phyloP scores from a whole-genome alignment of 306 rosid genomes.

The Dalbergia cochinchinensis region DNA sequence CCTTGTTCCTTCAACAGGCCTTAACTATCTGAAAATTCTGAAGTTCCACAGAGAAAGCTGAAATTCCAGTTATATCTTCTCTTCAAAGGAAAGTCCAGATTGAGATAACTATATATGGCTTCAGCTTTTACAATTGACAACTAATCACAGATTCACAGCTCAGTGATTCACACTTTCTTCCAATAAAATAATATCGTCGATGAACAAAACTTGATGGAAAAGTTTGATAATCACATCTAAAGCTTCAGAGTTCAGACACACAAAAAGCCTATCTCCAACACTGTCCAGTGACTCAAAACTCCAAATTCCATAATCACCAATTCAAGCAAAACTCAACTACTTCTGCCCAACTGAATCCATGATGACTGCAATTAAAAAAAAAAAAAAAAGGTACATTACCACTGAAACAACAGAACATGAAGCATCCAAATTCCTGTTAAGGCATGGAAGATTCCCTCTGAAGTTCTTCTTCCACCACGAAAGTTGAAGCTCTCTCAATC shows the following conservation, averaged over 20 bases:
- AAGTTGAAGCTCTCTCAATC: not conserved
- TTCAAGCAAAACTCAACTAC: conserved; percentile 46
- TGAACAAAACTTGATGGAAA: conserved; percentile 45
- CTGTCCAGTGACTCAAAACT: conserved; percentile 39
- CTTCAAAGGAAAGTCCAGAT: conserved; percentile 46
- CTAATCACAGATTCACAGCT: conserved; percentile 39
- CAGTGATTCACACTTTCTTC: conserved; percentile 30
- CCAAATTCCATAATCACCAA: conserved; percentile 51
- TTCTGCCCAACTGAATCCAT: conserved; percentile 48
- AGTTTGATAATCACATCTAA: conserved; percentile 49
- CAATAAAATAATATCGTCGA: conserved; percentile 31
- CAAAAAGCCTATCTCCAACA: conserved; percentile 39
- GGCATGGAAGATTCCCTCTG: not conserved
- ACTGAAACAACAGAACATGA: conserved; percentile 42
- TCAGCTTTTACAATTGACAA: conserved; percentile 47
- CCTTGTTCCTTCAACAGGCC: conserved; percentile 45
- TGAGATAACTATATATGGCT: conserved; percentile 39
- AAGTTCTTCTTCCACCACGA: not conserved
- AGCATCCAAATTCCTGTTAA: conserved; percentile 35
- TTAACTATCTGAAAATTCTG: conserved; percentile 46
- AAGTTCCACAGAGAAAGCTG: conserved; percentile 54
- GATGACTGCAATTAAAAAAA: conserved; percentile 30
- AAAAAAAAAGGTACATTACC: conserved; percentile 35
- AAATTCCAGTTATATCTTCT: conserved; percentile 43
- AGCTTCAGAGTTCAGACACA: conserved; percentile 46